A percentile compares a stretch with the other conserved stretches of the same genome.
Conservation (phyloP, 305 asterid genomes). For the Fraxinus angustifolia region DNA sequence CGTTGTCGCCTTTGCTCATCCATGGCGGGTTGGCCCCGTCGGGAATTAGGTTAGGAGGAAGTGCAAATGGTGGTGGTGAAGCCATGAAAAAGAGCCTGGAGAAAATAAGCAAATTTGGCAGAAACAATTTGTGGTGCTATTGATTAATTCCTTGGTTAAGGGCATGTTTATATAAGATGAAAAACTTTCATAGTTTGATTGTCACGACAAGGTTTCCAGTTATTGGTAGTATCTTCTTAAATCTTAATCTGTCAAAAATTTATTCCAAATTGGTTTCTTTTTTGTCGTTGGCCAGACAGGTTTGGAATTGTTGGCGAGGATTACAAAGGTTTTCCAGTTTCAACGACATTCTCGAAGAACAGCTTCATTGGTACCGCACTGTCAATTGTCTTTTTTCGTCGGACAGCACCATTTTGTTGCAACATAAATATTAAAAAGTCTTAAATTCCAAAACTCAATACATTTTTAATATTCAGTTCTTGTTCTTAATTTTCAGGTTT, state of each 20-base stretch:
- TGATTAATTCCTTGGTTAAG: not conserved
- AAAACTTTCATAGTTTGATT: not conserved
- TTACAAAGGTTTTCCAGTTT: not conserved
- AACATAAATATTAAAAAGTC: too few relatives aligned
- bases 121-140: not conserved
- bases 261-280: not conserved
- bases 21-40: slow-evolving; percentile 38
- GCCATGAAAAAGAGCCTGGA: not conserved
- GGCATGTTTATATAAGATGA: not conserved
- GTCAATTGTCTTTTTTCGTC: not conserved
- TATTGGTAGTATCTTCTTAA: not conserved
- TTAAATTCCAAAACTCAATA: too few relatives aligned
- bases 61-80: slow-evolving; percentile 26
- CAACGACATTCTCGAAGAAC: slow-evolving; percentile 2
- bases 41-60: slow-evolving; percentile 32
- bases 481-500: too few relatives aligned
- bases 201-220: not conserved
- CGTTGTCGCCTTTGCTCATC: slow-evolving; percentile 68
- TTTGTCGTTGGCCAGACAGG: not conserved
- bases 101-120: not conserved
- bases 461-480: too few relatives aligned
- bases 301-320: not conserved
- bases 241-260: not conserved
- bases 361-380: not conserved
- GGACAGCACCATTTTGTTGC: not conserved